Evolutionary conservation across 2,329 filamentous ascomycete genomes (phyloP), one percentile per base, ranked within the genome.

Genomic region (Xylariaceae sp.): DNA sequence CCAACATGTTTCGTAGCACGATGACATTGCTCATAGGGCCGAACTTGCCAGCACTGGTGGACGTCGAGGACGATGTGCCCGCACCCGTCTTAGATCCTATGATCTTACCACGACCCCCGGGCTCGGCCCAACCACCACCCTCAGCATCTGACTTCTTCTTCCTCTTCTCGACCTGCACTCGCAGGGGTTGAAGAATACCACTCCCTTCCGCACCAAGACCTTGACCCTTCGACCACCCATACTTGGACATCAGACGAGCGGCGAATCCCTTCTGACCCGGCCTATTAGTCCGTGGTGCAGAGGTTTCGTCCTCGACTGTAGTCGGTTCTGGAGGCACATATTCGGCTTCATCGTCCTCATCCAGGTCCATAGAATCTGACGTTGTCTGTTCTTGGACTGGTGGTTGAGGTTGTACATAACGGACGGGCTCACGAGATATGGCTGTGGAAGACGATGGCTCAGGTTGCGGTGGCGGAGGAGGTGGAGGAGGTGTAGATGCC

Each of bases 181-280:
- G 85, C 3, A 99, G 78, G 3, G 92, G 90, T 18, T 92, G 90
- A 56, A 90, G 81, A 67, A 99, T 97, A 61, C 94, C 94, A 23
- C 86, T 85, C 37, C 85, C 86, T 63, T 87, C 83, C 13, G 90
- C 92, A 65, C 94, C 94, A 3, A 99, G 84, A 17, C 94, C 94
- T 63, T 88, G 83, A 23, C 94, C 94, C 69, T 92, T 88, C 41
- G 86, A 88, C 90, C 92, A 97, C 57, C 94, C 94, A 75, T 96
- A 94, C 72, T 97, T 97, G 62, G 85, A 83, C 85, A 99, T 91
- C 58, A 97, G 83, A 39, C 92, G 88, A 65, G 92, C 85, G 0
- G 91, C 94, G 73, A 96, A 96, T 55, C 88, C 89, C 64, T 86
- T 83, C 73, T 96, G 89, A 13, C 91, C 90, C 0, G 92, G 91